Conservation (phyloP, 768 basidiomycete species). For the Trametes elegans region DNA sequence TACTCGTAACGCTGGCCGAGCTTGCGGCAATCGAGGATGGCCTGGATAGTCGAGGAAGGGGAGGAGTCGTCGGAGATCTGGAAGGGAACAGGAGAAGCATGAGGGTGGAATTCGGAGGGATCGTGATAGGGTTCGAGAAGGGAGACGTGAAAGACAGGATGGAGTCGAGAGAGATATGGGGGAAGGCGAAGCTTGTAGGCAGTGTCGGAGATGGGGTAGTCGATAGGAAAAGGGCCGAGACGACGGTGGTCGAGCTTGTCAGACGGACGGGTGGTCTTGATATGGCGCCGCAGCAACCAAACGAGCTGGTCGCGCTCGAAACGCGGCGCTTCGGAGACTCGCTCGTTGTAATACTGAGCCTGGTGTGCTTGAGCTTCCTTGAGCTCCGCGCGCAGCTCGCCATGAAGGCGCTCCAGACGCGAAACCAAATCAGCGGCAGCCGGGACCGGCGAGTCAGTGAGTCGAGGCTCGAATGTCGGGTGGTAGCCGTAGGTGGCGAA, state of each 20-base stretch:
- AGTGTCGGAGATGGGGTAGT: neutral
- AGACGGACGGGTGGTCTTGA: constrained; percentile 37
- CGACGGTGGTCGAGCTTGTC: constrained; percentile 32
- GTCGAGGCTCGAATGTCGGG: constrained; percentile 27
- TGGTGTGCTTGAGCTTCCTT: constrained; percentile 30
- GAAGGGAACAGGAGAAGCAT: constrained; percentile 17
- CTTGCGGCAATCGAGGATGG: constrained; percentile 34
- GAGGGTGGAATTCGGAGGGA: constrained; percentile 34
- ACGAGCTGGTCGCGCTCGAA: constrained; percentile 35
- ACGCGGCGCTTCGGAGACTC: constrained; percentile 26
- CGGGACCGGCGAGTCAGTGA: constrained; percentile 33
- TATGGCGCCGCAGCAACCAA: constrained; percentile 24
- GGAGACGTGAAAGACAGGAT: constrained; percentile 40
- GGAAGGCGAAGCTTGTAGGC: constrained; percentile 34
- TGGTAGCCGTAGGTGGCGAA: constrained; percentile 6
- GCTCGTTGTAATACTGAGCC: constrained; percentile 29
- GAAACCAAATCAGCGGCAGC: constrained; percentile 32
- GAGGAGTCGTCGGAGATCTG: constrained; percentile 1
- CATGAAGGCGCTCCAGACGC: constrained; percentile 32
- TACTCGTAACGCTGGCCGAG: constrained; percentile 38
- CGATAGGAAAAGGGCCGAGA: neutral
- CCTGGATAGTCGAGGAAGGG: constrained; percentile 15
- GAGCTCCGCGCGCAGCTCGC: constrained; percentile 34
- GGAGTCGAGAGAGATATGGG: constrained; percentile 31
- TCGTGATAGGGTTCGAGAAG: constrained; percentile 29